Evolutionary conservation across 257 asterid species (phyloP).

Genomic region (Ehretia macrophylla): DNA sequence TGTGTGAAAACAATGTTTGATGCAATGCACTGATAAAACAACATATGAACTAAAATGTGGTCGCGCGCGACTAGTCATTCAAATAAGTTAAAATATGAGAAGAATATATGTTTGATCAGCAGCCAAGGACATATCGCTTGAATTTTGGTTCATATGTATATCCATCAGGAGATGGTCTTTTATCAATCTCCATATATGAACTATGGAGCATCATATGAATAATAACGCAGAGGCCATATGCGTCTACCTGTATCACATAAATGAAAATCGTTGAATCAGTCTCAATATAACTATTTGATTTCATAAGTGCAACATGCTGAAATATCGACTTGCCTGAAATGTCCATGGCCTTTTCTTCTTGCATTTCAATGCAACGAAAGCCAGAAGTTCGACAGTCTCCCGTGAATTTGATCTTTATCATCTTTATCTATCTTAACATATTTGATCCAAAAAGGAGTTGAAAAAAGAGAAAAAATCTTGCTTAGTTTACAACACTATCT

Average conservation of each 20-base stretch:
- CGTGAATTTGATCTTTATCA: conserved; percentile 27
- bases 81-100: not conserved
- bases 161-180: conserved; percentile 44
- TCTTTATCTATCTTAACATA: too few species aligned
- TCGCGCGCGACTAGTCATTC: too few species aligned
- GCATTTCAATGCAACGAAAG: conserved; percentile 92
- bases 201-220: conserved; percentile 87
- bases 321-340: conserved; percentile 52
- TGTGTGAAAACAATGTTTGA: not conserved
- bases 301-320: too few species aligned
- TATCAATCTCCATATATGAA: conserved; percentile 76
- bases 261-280: not conserved
- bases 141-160: conserved; percentile 62
- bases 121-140: conserved; percentile 46
- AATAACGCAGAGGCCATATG: conserved; percentile 77
- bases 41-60: not conserved
- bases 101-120: not conserved
- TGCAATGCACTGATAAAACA: not conserved
- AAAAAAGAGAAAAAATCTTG: too few species aligned
- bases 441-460: too few species aligned
- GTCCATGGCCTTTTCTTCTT: conserved; percentile 89
- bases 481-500: too few species aligned
- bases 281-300: conserved; percentile 7
- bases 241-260: conserved; percentile 56
- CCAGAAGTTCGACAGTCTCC: conserved; percentile 95